A percentile compares a stretch with the other conserved stretches of the same genome.
These are phyloP conservation scores for Mycena haematopus DNA, from an alignment of 768 basidiomycete species.

Conservation along the genomic window DNA sequence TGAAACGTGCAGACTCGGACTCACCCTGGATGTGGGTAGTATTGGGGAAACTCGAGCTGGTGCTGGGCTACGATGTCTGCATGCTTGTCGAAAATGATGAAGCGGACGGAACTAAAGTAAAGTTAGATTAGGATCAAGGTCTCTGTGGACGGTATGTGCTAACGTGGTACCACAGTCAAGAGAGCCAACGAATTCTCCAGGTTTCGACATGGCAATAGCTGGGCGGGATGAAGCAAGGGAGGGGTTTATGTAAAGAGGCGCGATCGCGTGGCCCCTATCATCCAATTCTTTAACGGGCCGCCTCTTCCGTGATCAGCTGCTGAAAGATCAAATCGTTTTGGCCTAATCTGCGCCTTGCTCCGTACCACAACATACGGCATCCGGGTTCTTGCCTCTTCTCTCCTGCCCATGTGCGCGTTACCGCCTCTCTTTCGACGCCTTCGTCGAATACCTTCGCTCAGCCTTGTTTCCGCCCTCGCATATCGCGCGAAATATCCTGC, in stretches of 20 bases:
- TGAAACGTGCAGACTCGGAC: constrained; percentile 28
- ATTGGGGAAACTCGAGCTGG: constrained; percentile 94
- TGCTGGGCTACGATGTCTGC: constrained; percentile 89
- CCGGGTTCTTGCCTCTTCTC: background rate
- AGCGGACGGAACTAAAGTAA: constrained; percentile 76
- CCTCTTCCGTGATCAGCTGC: constrained; percentile 7
- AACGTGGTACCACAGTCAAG: constrained; percentile 96
- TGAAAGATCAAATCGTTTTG: too few species aligned
- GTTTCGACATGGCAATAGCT: constrained; percentile 46
- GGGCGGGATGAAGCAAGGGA: constrained; percentile 1
- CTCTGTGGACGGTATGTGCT: constrained; percentile 37
- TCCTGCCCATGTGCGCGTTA: constrained; percentile 6
- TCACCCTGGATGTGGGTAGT: constrained; percentile 87
- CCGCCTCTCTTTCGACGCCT: background rate
- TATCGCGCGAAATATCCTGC: background rate
- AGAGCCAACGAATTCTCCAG: constrained; percentile 88
- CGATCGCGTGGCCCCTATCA: constrained; percentile 6
- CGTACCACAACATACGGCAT: background rate
- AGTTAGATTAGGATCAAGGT: background rate
- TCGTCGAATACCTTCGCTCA: background rate
- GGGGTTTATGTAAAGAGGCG: background rate
- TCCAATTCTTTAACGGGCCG: constrained; percentile 2
- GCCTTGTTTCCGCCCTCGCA: background rate
- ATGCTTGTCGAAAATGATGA: constrained; percentile 88
- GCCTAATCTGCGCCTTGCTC: background rate